Conservation (phyloP, 805 yeast genomes). For the Saccharomycopsis fibuligera region DNA sequence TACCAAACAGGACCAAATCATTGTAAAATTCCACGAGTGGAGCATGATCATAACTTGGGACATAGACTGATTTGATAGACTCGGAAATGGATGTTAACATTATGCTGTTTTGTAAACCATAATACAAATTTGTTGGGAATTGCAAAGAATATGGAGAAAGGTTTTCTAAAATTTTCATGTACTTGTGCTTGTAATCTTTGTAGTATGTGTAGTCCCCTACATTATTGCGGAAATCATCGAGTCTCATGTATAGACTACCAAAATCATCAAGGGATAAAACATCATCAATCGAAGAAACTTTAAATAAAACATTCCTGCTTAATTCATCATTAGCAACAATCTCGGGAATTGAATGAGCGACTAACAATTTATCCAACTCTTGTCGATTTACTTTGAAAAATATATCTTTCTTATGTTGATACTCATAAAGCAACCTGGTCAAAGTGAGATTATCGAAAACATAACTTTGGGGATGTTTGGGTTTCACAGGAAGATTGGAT, state of each 20-base stretch:
- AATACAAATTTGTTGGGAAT: conserved; percentile 3
- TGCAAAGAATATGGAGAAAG: background rate
- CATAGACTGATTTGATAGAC: conserved; percentile 8
- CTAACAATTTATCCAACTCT: too few species aligned
- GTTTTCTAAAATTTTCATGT: background rate
- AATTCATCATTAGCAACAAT: too few species aligned
- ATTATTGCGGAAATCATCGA: too few species aligned
- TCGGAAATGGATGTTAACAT: conserved; percentile 6
- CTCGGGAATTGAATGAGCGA: too few species aligned
- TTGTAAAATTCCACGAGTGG: conserved; percentile 4
- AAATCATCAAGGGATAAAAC: background rate
- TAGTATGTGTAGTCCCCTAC: background rate
- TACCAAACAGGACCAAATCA: conserved; percentile 9
- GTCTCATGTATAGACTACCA: background rate
- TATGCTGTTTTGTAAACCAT: background rate
- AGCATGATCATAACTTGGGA: conserved; percentile 4
- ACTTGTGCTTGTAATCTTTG: background rate
- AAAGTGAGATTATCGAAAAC: too few species aligned
- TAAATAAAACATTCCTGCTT: too few species aligned
- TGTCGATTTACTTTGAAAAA: too few species aligned
- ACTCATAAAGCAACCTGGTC: too few species aligned
- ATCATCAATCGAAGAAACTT: conserved; percentile 7
- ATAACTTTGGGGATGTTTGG: too few species aligned
- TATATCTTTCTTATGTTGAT: too few species aligned
- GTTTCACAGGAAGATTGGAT: too few species aligned